phyloP scores from a whole-genome alignment of 2,329 filamentous ascomycete species.

The Lecanicillium sp. region DNA sequence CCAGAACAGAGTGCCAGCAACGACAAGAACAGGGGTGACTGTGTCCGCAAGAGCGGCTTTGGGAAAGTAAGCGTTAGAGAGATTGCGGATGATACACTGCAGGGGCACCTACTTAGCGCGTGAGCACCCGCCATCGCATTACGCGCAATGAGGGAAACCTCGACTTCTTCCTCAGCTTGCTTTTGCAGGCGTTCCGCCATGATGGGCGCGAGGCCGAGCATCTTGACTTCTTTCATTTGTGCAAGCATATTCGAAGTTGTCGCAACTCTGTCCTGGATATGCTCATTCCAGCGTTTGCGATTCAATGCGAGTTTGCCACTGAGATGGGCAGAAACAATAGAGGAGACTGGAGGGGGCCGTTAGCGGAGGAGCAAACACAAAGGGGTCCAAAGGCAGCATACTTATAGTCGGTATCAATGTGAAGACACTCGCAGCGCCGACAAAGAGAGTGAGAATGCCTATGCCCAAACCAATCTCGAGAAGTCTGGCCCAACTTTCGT shows the following conservation, averaged over 20 bases:
- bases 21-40: neutral
- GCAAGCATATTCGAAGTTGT: constrained; percentile 6
- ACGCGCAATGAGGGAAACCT: neutral
- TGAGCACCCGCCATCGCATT: too few relatives aligned
- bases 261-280: constrained; percentile 2
- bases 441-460: neutral
- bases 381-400: too few relatives aligned
- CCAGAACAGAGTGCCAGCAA: constrained; percentile 5
- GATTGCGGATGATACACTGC: too few relatives aligned
- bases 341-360: neutral
- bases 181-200: neutral
- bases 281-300: constrained; percentile 2
- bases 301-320: neutral
- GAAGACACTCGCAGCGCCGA: neutral
- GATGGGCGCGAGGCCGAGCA: neutral
- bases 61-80: neutral
- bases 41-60: neutral
- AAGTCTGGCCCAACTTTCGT: neutral
- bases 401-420: neutral
- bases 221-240: constrained; percentile 5
- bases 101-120: too few relatives aligned
- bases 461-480: constrained; percentile 5
- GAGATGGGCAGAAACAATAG: neutral
- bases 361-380: neutral
- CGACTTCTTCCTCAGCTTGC: neutral